Percentiles rank a stretch among this genome's conserved stretches.
These are phyloP conservation scores for Salvia rosmarinus DNA, from an alignment of 257 asterid genomes.

Conservation along the genomic window DNA sequence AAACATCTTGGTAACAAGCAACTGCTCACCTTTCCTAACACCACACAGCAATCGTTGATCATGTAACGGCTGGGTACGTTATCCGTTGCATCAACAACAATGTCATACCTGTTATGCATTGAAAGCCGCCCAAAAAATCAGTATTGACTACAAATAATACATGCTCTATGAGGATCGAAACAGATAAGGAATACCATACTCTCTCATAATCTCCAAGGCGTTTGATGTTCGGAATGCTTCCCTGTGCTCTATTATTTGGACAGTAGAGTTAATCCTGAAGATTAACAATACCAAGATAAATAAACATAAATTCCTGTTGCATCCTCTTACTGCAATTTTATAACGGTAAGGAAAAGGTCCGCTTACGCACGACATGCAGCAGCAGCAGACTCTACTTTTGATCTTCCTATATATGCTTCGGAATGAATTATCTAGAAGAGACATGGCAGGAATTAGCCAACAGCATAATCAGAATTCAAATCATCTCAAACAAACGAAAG, in stretches of 20 bases:
- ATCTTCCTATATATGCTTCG: conserved; percentile 89
- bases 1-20: conserved; percentile 2
- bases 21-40: conserved; percentile 80
- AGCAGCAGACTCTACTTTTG: conserved; percentile 99
- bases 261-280: conserved; percentile 79
- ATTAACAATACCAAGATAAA: conserved; percentile 27
- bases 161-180: conserved; percentile 11
- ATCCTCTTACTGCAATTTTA: background rate
- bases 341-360: conserved; percentile 7
- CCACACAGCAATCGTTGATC: conserved; percentile 95
- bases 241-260: conserved; percentile 76
- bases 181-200: conserved; percentile 45
- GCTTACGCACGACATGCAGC: conserved; percentile 92
- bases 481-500: conserved; percentile 21
- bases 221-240: conserved; percentile 86
- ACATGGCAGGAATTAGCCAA: conserved; percentile 22
- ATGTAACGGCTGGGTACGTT: conserved; percentile 95
- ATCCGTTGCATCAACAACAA: conserved; percentile 96
- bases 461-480: background rate
- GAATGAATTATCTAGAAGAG: conserved; percentile 75
- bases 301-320: background rate
- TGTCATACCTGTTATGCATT: conserved; percentile 65
- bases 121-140: conserved; percentile 31
- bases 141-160: background rate
- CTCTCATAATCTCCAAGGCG: conserved; percentile 77